phyloP scores from a whole-genome alignment of 305 asterid genomes.

The Lippia alba region DNA sequence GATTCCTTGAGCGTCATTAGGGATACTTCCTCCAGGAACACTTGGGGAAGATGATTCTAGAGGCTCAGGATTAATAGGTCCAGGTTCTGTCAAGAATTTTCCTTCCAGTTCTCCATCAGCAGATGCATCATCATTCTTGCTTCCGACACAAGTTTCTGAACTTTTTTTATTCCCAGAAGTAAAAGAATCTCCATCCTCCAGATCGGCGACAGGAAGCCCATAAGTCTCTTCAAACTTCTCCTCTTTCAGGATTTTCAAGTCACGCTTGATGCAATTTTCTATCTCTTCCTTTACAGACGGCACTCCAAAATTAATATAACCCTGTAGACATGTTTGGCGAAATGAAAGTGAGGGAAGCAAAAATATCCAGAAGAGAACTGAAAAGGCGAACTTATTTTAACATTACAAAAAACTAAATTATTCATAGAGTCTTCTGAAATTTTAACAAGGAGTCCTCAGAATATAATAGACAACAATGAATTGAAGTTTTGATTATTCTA shows the following conservation, averaged over 20 bases:
- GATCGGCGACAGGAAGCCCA: slow-evolving; percentile 56
- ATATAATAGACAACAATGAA: no score
- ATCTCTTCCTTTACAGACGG: slow-evolving; percentile 69
- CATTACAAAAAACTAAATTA: no score
- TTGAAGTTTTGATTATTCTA: not conserved
- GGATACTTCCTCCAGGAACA: slow-evolving; percentile 38
- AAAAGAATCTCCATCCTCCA: slow-evolving; percentile 74
- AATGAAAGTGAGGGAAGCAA: slow-evolving; percentile 28
- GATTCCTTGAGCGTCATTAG: slow-evolving; percentile 45
- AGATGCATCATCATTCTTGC: slow-evolving; percentile 45
- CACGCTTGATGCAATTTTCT: slow-evolving; percentile 55
- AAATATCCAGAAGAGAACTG: slow-evolving; percentile 13
- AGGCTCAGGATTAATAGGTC: slow-evolving; percentile 40
- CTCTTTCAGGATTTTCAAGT: slow-evolving; percentile 59
- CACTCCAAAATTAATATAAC: slow-evolving; percentile 91
- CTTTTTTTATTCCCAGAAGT: slow-evolving; percentile 61
- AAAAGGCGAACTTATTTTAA: not conserved
- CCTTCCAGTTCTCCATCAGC: slow-evolving; percentile 48
- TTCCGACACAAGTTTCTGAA: slow-evolving; percentile 46
- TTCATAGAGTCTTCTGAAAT: no score
- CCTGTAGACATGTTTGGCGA: slow-evolving; percentile 51
- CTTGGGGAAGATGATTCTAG: slow-evolving; percentile 45
- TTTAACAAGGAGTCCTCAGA: no score
- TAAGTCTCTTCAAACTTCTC: slow-evolving; percentile 56
- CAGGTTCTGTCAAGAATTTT: slow-evolving; percentile 41